Evolutionary conservation across 2,329 filamentous ascomycete genomes (phyloP).

Genomic region (Pleochaeta shiraiana): DNA sequence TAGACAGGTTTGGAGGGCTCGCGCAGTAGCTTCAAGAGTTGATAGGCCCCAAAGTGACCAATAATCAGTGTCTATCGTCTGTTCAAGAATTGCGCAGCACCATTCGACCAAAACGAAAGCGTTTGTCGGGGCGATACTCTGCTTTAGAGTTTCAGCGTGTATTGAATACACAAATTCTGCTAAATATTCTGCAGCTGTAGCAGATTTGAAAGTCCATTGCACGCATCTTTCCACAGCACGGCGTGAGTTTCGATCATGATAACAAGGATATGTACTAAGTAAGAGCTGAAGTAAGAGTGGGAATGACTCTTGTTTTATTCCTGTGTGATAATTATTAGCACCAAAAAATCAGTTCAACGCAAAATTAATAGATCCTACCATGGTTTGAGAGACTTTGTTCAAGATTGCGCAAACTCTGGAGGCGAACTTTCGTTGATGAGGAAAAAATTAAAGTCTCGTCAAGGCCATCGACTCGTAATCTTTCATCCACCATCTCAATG

Average conservation of each 20-base stretch:
- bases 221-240: conserved; percentile 68
- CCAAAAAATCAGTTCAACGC: not conserved
- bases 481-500: not conserved
- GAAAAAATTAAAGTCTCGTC: conserved; percentile 29
- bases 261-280: conserved; percentile 72
- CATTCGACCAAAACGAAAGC: conserved; percentile 84
- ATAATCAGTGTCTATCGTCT: conserved; percentile 35
- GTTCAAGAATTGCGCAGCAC: conserved; percentile 60
- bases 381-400: conserved; percentile 33
- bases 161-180: conserved; percentile 43
- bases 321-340: not conserved
- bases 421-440: conserved; percentile 36
- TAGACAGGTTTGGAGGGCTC: conserved; percentile 57
- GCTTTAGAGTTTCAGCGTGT: conserved; percentile 51
- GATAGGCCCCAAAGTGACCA: conserved; percentile 45
- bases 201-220: conserved; percentile 36
- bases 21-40: conserved; percentile 45
- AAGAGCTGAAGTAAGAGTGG: conserved; percentile 41
- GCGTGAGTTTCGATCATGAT: conserved; percentile 67
- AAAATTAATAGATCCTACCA: conserved; percentile 24
- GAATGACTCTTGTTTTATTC: not conserved
- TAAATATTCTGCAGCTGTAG: conserved; percentile 33
- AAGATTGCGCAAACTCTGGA: conserved; percentile 30
- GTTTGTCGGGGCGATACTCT: conserved; percentile 53
- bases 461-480: not conserved